Percentiles rank a stretch among this genome's conserved stretches.
These are phyloP conservation scores for Kewa caespitosa DNA, from an alignment of 179 eudicot species.

Conservation along the genomic window DNA sequence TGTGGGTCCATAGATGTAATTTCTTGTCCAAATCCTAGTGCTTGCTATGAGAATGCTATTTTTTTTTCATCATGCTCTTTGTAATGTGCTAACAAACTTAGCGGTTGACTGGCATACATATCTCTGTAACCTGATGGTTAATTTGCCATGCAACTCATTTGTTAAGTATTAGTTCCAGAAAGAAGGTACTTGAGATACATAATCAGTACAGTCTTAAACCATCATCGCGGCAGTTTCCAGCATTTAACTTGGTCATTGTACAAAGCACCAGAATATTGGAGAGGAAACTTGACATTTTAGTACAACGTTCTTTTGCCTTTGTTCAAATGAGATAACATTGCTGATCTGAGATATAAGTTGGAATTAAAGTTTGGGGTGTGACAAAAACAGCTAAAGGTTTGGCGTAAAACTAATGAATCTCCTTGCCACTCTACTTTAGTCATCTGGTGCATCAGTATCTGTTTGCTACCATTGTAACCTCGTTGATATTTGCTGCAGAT, in stretches of 20 bases:
- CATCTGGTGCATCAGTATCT: background rate
- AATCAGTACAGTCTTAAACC: background rate
- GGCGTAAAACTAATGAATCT: background rate
- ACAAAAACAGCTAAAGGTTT: background rate
- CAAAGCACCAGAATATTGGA: background rate
- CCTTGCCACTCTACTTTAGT: background rate
- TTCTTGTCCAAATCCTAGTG: background rate
- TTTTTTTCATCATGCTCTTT: background rate
- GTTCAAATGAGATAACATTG: background rate
- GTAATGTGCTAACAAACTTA: background rate
- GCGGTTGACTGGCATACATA: background rate
- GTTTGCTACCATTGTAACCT: background rate
- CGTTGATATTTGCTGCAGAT: slow-evolving; percentile 38
- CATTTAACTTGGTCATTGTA: background rate
- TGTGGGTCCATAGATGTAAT: background rate
- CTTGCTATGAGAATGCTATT: background rate
- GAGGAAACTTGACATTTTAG: background rate
- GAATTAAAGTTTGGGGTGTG: background rate
- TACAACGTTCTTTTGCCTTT: background rate
- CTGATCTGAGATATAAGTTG: background rate
- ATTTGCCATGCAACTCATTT: background rate
- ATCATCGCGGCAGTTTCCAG: background rate
- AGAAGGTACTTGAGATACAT: background rate
- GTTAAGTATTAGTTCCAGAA: background rate
- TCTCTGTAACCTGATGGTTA: background rate